Evolutionary conservation across 768 basidiomycete species (phyloP).

Genomic region (Paxillus rubicundulus): DNA sequence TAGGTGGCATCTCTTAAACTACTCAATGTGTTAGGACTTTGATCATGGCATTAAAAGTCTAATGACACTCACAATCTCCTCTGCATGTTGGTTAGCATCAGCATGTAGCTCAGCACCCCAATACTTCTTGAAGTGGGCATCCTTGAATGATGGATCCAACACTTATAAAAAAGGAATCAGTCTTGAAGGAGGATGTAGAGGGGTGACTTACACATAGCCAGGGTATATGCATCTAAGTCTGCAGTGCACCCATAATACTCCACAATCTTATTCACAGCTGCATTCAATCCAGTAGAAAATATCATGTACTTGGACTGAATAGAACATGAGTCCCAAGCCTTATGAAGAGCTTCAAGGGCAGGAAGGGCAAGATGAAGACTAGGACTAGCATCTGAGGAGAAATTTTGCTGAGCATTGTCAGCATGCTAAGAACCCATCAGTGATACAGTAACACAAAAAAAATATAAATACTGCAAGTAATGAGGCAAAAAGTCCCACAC

Average conservation of each 20-base stretch:
- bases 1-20: too few species aligned
- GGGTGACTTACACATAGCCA: slow-evolving; percentile 32
- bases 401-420: slow-evolving; percentile 30
- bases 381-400: slow-evolving; percentile 27
- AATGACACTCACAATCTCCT: too few species aligned
- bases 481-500: too few species aligned
- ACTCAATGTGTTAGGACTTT: too few species aligned
- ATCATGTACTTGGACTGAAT: slow-evolving; percentile 11
- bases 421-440: slow-evolving; percentile 3
- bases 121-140: slow-evolving; percentile 23
- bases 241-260: slow-evolving; percentile 35
- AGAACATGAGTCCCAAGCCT: slow-evolving; percentile 19
- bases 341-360: slow-evolving; percentile 28
- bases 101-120: slow-evolving; percentile 22
- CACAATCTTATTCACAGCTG: slow-evolving; percentile 30
- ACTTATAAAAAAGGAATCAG: slow-evolving; percentile 9
- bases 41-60: too few species aligned
- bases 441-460: too few species aligned
- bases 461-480: too few species aligned
- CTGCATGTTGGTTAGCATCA: too few species aligned
- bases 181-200: background rate
- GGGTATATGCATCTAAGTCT: slow-evolving; percentile 31
- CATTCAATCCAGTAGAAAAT: slow-evolving; percentile 22
- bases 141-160: slow-evolving; percentile 24
- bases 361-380: slow-evolving; percentile 27